phyloP scores from a whole-genome alignment of 768 basidiomycete species.

The Phylloporus rhodoxanthus region DNA sequence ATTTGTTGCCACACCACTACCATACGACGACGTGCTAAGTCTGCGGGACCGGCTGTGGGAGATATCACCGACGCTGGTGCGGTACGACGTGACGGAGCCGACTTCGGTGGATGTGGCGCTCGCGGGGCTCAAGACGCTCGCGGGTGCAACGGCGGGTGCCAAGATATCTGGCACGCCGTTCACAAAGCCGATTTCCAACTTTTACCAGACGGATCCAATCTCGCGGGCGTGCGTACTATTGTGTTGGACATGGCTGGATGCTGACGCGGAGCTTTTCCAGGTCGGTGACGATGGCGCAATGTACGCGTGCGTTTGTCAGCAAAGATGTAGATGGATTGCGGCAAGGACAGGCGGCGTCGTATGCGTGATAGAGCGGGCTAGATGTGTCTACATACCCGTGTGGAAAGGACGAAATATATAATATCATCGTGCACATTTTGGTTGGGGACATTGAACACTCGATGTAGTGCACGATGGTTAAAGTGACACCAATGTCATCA shows the following conservation, averaged over 20 bases:
- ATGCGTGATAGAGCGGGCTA: constrained; percentile 4
- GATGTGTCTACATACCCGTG: background rate
- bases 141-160: constrained; percentile 43
- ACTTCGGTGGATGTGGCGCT: constrained; percentile 70
- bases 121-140: constrained; percentile 60
- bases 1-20: constrained; percentile 69
- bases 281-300: constrained; percentile 95
- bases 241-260: background rate
- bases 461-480: too few relatives aligned
- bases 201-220: constrained; percentile 95
- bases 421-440: background rate
- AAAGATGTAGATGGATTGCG: constrained; percentile 1
- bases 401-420: background rate
- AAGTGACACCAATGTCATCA: too few relatives aligned
- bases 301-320: constrained; percentile 80
- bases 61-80: constrained; percentile 81
- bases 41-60: constrained; percentile 96
- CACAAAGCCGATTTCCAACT: constrained; percentile 80
- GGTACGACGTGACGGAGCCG: constrained; percentile 76
- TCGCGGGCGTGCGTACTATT: constrained; percentile 72
- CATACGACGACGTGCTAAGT: constrained; percentile 81
- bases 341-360: constrained; percentile 5
- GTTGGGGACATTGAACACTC: too few relatives aligned
- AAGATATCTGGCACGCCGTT: constrained; percentile 59
- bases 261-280: constrained; percentile 31